A percentile compares a stretch with the other conserved stretches of the same genome.
phyloP scores from a whole-genome alignment of 1,284 basidiomycete genomes.

The Apiotrichum mycotoxinovorans region DNA sequence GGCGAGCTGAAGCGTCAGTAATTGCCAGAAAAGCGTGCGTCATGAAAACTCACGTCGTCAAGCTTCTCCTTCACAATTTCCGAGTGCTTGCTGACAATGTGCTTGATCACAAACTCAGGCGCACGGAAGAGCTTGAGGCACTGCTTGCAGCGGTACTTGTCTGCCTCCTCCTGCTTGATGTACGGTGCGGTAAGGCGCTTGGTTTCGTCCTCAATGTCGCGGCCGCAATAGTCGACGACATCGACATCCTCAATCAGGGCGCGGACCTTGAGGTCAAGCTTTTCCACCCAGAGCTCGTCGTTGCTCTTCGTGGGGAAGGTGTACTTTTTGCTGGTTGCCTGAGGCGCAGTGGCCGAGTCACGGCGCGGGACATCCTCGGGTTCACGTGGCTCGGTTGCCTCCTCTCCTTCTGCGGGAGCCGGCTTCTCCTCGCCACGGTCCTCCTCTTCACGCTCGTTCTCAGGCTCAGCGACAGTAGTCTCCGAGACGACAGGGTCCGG shows the following conservation, averaged over 20 bases:
- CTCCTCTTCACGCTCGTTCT: conserved; percentile 10
- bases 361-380: conserved; percentile 52
- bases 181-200: conserved; percentile 68
- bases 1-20: too few relatives aligned
- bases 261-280: conserved; percentile 56
- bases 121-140: conserved; percentile 95
- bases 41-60: conserved; percentile 42
- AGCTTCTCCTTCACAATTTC: conserved; percentile 60
- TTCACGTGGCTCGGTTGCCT: conserved; percentile 59
- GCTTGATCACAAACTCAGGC: conserved; percentile 90
- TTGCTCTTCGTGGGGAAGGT: conserved; percentile 33
- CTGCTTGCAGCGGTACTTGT: conserved; percentile 89
- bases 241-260: conserved; percentile 58
- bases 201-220: conserved; percentile 80
- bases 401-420: conserved; percentile 16
- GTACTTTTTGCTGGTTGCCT: conserved; percentile 12
- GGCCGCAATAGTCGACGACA: conserved; percentile 79
- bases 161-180: conserved; percentile 90
- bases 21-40: conserved; percentile 1
- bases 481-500: conserved; percentile 41
- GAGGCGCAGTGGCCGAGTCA: conserved; percentile 1
- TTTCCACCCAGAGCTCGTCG: conserved; percentile 84
- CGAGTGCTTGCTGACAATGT: conserved; percentile 81
- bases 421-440: conserved; percentile 49
- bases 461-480: conserved; percentile 44